Conservation (phyloP, 495 filamentous ascomycete species). For the Tuber calosporum region DNA sequence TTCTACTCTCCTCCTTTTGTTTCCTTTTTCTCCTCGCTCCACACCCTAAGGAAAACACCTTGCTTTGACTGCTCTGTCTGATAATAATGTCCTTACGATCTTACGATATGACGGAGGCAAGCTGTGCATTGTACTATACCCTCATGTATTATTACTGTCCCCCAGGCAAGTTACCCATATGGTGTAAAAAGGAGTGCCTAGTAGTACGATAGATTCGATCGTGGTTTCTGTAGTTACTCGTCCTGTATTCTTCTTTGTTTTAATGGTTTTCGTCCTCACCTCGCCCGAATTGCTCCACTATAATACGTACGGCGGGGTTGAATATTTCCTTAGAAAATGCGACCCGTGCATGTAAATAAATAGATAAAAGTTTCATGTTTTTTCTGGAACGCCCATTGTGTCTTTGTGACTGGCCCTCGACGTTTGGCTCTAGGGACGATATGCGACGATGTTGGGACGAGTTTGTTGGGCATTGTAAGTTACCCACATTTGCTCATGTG, state of each 20-base stretch:
- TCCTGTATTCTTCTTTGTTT: background rate
- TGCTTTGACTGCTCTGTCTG: background rate
- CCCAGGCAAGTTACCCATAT: background rate
- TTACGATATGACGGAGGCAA: background rate
- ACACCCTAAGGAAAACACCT: background rate
- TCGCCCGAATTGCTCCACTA: background rate
- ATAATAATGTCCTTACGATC: background rate
- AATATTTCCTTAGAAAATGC: background rate
- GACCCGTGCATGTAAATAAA: background rate
- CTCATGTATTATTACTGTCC: background rate
- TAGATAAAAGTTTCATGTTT: background rate
- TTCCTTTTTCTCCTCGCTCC: too few relatives aligned
- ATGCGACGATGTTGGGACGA: too few relatives aligned
- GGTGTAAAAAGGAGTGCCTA: background rate
- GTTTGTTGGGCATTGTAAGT: too few relatives aligned
- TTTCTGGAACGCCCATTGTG: background rate
- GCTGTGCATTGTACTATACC: background rate
- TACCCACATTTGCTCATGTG: too few relatives aligned
- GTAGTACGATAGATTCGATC: background rate
- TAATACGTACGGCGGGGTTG: background rate
- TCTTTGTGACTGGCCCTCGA: background rate
- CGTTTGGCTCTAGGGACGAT: background rate
- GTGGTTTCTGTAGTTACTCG: background rate
- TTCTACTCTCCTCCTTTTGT: background rate
- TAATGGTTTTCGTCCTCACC: background rate